These are phyloP conservation scores for Huntiella omanensis DNA, from an alignment of 2,329 filamentous ascomycete genomes.

Conservation along the genomic window DNA sequence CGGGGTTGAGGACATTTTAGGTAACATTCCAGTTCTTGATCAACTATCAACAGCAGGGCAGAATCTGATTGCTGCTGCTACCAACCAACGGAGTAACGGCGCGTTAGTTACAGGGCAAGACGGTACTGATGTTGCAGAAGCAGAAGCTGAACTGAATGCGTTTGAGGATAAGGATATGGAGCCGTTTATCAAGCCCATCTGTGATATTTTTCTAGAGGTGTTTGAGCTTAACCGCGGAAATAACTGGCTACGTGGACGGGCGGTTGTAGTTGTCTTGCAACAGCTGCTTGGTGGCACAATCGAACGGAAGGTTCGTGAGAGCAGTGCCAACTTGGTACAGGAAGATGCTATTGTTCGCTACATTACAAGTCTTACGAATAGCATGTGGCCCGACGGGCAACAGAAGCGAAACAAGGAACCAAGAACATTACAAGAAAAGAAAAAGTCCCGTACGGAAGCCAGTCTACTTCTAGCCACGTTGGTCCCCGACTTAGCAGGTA, in stretches of 20 bases:
- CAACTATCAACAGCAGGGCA: constrained; percentile 86
- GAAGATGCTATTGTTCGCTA: constrained; percentile 67
- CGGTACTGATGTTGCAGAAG: constrained; percentile 44
- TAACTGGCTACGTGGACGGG: constrained; percentile 90
- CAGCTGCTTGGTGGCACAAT: constrained; percentile 91
- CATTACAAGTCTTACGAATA: constrained; percentile 51
- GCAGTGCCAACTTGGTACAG: constrained; percentile 50
- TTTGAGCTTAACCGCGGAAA: constrained; percentile 91
- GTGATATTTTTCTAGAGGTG: constrained; percentile 87
- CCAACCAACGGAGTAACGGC: constrained; percentile 38
- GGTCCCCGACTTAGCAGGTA: constrained; percentile 76
- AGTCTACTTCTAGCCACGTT: constrained; percentile 76
- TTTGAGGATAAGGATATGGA: constrained; percentile 81
- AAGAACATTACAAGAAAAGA: constrained; percentile 54
- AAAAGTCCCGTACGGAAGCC: constrained; percentile 67
- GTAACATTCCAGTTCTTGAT: constrained; percentile 87
- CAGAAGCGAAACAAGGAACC: constrained; percentile 29
- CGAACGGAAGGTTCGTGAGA: constrained; percentile 84
- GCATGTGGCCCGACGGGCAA: constrained; percentile 62
- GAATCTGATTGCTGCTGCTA: constrained; percentile 65
- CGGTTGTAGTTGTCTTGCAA: constrained; percentile 89
- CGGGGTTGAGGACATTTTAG: constrained; percentile 93
- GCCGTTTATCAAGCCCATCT: constrained; percentile 96
- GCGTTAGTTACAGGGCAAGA: constrained; percentile 33
- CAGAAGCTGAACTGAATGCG: constrained; percentile 81